Percentiles rank a stretch among this genome's conserved stretches.
phyloP scores from a whole-genome alignment of 2,329 filamentous ascomycete genomes.

The Arthrobotrys megalospora region DNA sequence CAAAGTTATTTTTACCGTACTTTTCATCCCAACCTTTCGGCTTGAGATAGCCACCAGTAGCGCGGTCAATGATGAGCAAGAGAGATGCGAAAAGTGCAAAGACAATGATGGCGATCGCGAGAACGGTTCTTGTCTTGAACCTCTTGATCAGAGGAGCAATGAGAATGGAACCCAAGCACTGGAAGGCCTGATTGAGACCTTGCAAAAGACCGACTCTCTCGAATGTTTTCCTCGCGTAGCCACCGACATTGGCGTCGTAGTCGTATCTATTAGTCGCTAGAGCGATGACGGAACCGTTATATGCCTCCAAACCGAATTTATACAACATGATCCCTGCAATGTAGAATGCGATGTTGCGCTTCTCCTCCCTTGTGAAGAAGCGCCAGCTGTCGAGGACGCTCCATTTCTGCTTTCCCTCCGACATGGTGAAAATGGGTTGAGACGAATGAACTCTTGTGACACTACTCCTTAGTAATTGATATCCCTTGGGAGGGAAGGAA shows the following conservation, averaged over 20 bases:
- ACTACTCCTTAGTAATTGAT: background rate
- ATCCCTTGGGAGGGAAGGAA: background rate
- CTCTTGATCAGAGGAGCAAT: conserved; percentile 71
- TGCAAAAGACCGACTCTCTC: conserved; percentile 70
- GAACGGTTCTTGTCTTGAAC: conserved; percentile 70
- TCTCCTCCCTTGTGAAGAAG: conserved; percentile 68
- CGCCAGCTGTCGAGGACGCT: conserved; percentile 62
- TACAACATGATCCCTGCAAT: conserved; percentile 72
- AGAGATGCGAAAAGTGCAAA: conserved; percentile 71
- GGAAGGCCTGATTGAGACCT: conserved; percentile 71
- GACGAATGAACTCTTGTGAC: background rate
- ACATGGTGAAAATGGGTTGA: conserved; percentile 25
- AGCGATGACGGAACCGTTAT: conserved; percentile 71
- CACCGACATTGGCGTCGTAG: conserved; percentile 67
- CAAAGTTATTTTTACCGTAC: conserved; percentile 66
- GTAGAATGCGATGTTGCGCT: conserved; percentile 70
- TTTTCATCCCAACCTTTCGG: conserved; percentile 62
- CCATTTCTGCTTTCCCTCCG: conserved; percentile 45
- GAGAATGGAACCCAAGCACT: conserved; percentile 71
- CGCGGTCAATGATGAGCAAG: conserved; percentile 70
- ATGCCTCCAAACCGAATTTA: conserved; percentile 72
- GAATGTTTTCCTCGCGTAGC: conserved; percentile 68
- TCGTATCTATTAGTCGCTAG: conserved; percentile 72
- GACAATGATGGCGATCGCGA: conserved; percentile 69
- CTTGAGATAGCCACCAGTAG: conserved; percentile 70